Conservation (phyloP, 345 rosid genomes). For the Schrenkiella parvula region DNA sequence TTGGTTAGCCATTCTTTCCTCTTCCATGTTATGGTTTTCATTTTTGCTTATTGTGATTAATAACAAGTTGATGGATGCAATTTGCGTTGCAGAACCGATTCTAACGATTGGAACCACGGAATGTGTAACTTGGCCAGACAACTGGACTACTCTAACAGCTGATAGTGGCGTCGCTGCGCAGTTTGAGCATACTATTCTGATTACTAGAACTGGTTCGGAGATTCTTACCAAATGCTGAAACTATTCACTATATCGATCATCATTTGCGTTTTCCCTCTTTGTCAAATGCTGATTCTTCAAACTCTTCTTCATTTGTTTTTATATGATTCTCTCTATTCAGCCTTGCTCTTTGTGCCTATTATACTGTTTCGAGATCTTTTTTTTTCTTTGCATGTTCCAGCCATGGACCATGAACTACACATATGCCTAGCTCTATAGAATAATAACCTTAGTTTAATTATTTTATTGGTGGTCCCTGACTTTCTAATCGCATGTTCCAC, state of each 20-base stretch:
- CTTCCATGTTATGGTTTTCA: not conserved
- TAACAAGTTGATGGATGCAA: not conserved
- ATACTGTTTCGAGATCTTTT: too few relatives aligned
- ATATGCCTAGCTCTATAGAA: not conserved
- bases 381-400: too few relatives aligned
- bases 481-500: not conserved
- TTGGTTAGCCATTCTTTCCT: constrained; percentile 42
- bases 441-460: not conserved
- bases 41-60: not conserved
- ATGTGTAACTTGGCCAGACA: constrained; percentile 83
- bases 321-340: not conserved
- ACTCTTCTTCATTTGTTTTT: not conserved
- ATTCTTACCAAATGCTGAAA: constrained; percentile 61
- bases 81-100: constrained; percentile 63
- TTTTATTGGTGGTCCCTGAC: not conserved
- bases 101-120: constrained; percentile 68
- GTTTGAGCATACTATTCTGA: constrained; percentile 82
- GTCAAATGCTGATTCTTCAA: not conserved
- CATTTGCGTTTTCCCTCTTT: not conserved
- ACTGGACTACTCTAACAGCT: constrained; percentile 79
- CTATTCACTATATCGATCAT: not conserved
- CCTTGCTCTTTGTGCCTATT: not conserved
- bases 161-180: constrained; percentile 86
- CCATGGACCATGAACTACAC: not conserved
- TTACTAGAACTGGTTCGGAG: constrained; percentile 84